Evolutionary conservation across 1,284 basidiomycete species (phyloP), one percentile per base, ranked within the genome.

Genomic region (Bjerkandera adusta): DNA sequence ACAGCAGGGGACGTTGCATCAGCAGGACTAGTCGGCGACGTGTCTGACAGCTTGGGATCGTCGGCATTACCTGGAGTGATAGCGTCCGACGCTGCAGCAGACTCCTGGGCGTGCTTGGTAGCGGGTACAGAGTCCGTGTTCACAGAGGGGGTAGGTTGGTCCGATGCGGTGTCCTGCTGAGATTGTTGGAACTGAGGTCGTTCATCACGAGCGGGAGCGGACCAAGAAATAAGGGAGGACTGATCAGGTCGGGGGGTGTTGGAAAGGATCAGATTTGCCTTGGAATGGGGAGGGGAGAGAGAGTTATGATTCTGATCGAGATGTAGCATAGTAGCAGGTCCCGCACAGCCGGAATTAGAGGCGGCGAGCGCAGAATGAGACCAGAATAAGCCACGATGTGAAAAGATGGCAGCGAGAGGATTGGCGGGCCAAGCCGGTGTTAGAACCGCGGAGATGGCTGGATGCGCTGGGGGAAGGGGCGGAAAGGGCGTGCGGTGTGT

Each of bases 301-400:
- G 68, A 56, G 48, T 55, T 58, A 62, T 71, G 69, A 65, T 69
- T 77, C 57, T 70, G 77, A 79, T 81, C 78, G 69, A 80, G 71
- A 71, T 78, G 76, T 67, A 80, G 75, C 77, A 80, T 79, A 60
- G 56, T 50, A 43, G 15, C 20, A 41, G 51, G 24, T 35, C 45
- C 45, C 44, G 49, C 35, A 48, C 48, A 39, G 55, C 61, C 62
- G 52, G 58, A 62, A 56, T 56, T 57, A 58, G 56, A 59, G 68
- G 61, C 46, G 49, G 41, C 53, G 48, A 56, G 50, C 49, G 48
- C 54, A 55, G 18, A 13, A 21, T 16, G n/a, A n/a, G n/a, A n/a
- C 10, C 11, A 32, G 29, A 36, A 27, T 27, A 40, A 37, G 16
- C 52, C 48, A 51, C 41, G 56, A 51, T 54, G 57, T 40, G 57